phyloP scores from a whole-genome alignment of 768 basidiomycete genomes.

The Infundibulicybe gibba region DNA sequence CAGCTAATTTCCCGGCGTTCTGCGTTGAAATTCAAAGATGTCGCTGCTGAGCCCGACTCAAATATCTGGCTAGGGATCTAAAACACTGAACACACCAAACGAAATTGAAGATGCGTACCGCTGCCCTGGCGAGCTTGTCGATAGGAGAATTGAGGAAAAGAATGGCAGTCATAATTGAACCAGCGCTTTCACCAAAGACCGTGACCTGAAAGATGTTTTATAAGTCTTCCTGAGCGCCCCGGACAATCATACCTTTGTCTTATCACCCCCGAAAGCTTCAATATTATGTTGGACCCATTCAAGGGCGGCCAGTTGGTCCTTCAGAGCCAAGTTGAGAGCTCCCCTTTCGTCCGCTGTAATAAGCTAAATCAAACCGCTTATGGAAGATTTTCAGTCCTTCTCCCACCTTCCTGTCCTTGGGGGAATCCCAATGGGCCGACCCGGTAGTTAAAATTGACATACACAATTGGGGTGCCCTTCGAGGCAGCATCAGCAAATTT shows the following conservation, averaged over 20 bases:
- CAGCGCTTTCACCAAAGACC: slow-evolving; percentile 45
- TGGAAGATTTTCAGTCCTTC: neutral
- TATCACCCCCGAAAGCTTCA: slow-evolving; percentile 52
- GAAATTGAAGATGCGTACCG: slow-evolving; percentile 14
- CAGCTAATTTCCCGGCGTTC: slow-evolving; percentile 20
- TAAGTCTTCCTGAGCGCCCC: neutral
- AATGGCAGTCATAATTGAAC: slow-evolving; percentile 36
- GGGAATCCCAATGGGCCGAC: slow-evolving; percentile 45
- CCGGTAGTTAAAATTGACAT: slow-evolving; percentile 36
- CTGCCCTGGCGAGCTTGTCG: slow-evolving; percentile 21
- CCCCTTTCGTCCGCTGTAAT: slow-evolving; percentile 21
- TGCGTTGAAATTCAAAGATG: slow-evolving; percentile 21
- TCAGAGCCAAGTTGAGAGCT: slow-evolving; percentile 35
- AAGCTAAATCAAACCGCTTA: neutral
- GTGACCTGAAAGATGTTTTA: slow-evolving; percentile 28
- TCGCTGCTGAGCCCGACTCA: slow-evolving; percentile 36
- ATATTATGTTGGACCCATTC: slow-evolving; percentile 55
- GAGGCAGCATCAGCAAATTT: neutral
- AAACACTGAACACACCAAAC: neutral
- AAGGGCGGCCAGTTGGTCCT: slow-evolving; percentile 35
- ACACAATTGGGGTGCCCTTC: slow-evolving; percentile 40
- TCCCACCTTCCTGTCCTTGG: slow-evolving; percentile 25
- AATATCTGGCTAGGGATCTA: slow-evolving; percentile 28
- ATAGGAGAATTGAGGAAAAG: slow-evolving; percentile 29
- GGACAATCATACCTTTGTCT: slow-evolving; percentile 27